Evolutionary conservation across 345 rosid species (phyloP).

Genomic region (Rubroshorea leprosula): DNA sequence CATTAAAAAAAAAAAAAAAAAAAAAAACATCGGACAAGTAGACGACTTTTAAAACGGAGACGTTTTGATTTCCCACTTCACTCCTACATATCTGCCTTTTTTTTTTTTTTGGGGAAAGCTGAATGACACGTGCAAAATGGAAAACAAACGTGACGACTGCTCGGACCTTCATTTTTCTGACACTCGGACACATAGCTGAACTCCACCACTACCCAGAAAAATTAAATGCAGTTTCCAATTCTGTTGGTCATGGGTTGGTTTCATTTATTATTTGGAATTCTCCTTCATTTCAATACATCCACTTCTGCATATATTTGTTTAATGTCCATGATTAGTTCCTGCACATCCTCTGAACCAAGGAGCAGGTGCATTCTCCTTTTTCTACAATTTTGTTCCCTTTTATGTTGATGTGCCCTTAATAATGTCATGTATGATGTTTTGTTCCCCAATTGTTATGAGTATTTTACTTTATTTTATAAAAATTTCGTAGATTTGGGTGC

Average conservation of each 20-base stretch:
- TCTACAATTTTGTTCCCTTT: neutral
- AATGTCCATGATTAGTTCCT: neutral
- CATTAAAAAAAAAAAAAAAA: too few relatives aligned
- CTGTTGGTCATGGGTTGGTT: neutral
- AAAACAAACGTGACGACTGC: neutral
- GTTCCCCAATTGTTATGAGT: too few relatives aligned
- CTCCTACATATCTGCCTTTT: too few relatives aligned
- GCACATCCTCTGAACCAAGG: neutral
- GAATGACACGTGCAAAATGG: neutral
- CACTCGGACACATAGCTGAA: neutral
- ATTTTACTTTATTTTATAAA: neutral
- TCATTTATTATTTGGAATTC: neutral
- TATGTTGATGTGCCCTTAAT: neutral
- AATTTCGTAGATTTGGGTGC: neutral
- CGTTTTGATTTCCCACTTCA: too few relatives aligned
- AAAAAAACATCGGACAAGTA: too few relatives aligned
- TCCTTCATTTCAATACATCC: neutral
- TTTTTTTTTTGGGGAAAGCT: neutral
- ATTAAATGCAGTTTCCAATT: neutral
- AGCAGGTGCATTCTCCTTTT: neutral
- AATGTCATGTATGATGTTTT: too few relatives aligned
- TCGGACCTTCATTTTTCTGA: neutral
- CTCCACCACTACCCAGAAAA: neutral
- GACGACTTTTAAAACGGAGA: too few relatives aligned
- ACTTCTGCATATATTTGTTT: neutral